Conservation (phyloP, 257 asterid species). For the Gentiana straminea region DNA sequence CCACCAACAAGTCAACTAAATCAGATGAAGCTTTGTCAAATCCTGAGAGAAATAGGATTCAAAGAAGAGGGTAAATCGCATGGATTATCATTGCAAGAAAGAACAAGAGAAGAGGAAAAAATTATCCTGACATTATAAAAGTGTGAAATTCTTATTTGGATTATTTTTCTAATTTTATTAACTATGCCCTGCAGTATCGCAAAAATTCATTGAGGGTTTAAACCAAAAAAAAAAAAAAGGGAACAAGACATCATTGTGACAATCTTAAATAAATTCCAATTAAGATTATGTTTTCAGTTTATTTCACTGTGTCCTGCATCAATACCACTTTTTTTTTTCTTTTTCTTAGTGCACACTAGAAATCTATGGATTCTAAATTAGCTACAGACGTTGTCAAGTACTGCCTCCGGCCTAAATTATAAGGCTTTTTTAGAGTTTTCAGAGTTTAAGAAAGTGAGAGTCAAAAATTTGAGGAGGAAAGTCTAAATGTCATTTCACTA, state of each 20-base stretch:
- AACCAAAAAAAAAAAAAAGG: not conserved
- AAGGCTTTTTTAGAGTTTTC: too few species aligned
- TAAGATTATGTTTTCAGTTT: not conserved
- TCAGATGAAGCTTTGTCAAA: constrained; percentile 45
- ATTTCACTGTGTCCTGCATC: not conserved
- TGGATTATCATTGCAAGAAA: not conserved
- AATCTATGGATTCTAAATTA: too few species aligned
- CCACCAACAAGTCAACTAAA: constrained; percentile 80
- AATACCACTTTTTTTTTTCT: too few species aligned
- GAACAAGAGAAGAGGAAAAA: not conserved
- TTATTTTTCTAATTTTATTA: not conserved
- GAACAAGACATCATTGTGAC: too few species aligned
- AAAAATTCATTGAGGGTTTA: not conserved
- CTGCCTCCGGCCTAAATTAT: too few species aligned
- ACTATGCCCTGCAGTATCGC: not conserved
- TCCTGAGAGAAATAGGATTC: constrained; percentile 33
- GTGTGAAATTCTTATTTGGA: not conserved
- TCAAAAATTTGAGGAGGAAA: too few species aligned
- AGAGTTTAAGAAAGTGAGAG: too few species aligned
- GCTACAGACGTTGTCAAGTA: too few species aligned
- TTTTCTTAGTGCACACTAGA: too few species aligned
- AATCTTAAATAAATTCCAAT: too few species aligned
- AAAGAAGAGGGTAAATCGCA: not conserved
- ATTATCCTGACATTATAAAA: not conserved
- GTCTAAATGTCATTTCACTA: too few species aligned